Percentiles rank a stretch among this genome's conserved stretches.
Evolutionary conservation across 805 yeast genomes (phyloP).

Genomic region (Suhomyces pyralidae): DNA sequence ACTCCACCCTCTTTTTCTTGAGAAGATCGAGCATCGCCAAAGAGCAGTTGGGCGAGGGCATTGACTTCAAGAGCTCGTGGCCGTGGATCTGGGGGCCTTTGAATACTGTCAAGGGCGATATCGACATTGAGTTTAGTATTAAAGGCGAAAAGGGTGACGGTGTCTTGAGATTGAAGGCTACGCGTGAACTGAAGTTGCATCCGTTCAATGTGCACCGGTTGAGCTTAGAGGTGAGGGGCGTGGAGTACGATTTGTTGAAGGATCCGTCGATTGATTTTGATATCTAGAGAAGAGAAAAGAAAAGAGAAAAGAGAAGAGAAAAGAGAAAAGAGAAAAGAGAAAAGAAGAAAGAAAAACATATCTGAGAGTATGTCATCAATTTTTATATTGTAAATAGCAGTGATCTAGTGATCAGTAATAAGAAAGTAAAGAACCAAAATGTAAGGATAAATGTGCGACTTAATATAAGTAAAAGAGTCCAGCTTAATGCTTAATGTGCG

Average conservation of each 20-base stretch:
- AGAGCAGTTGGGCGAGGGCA: slow-evolving; percentile 66
- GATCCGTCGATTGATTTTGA: slow-evolving; percentile 29
- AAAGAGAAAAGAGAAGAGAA: too few species aligned
- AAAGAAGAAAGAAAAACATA: too few species aligned
- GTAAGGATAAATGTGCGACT: too few species aligned
- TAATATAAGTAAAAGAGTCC: too few species aligned
- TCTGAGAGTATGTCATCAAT: too few species aligned
- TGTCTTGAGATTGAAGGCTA: slow-evolving; percentile 67
- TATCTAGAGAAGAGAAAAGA: slow-evolving; percentile 7
- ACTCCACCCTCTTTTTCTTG: slow-evolving; percentile 80
- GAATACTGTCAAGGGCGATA: slow-evolving; percentile 77
- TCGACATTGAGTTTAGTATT: slow-evolving; percentile 69
- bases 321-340: too few species aligned
- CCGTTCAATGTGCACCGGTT: slow-evolving; percentile 38
- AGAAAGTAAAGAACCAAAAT: too few species aligned
- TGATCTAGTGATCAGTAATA: too few species aligned
- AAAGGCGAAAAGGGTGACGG: slow-evolving; percentile 59
- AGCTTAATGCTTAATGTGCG: too few species aligned
- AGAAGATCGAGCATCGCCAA: slow-evolving; percentile 70
- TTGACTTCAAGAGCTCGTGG: slow-evolving; percentile 66
- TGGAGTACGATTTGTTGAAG: slow-evolving; percentile 24
- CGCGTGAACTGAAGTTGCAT: slow-evolving; percentile 55
- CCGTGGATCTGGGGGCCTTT: slow-evolving; percentile 91
- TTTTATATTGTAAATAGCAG: too few species aligned
- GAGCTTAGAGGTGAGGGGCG: slow-evolving; percentile 21